phyloP scores from a whole-genome alignment of 169 alveolate genomes.

The Cryptosporidium ryanae region DNA sequence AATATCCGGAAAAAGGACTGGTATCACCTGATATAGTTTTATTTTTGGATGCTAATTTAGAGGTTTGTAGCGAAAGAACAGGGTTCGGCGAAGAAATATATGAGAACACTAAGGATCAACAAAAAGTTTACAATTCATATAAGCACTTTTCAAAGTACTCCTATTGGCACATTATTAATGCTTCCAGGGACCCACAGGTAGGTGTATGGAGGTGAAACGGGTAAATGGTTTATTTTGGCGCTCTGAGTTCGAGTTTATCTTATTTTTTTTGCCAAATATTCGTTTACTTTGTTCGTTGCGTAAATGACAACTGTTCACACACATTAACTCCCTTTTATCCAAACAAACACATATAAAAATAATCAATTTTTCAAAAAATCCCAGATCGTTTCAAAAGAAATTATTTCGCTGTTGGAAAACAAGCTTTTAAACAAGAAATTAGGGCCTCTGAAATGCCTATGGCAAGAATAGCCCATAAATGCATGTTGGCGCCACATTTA shows the following conservation, averaged over 20 bases:
- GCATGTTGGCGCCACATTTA: constrained; percentile 65
- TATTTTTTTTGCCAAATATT: too few species aligned
- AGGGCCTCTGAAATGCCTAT: constrained; percentile 2
- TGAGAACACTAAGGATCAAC: constrained; percentile 82
- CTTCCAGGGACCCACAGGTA: constrained; percentile 65
- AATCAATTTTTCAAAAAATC: too few species aligned
- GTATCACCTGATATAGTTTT: constrained; percentile 86
- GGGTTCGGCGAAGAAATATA: constrained; percentile 88
- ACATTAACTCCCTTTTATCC: too few species aligned
- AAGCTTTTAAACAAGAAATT: background rate
- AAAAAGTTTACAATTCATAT: constrained; percentile 79
- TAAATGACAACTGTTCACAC: too few species aligned
- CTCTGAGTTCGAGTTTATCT: too few species aligned
- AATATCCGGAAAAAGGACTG: constrained; percentile 83
- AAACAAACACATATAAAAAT: too few species aligned
- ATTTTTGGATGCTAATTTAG: constrained; percentile 79
- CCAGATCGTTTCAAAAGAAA: too few species aligned
- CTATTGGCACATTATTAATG: constrained; percentile 60
- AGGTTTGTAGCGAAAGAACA: constrained; percentile 75
- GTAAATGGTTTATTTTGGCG: too few species aligned
- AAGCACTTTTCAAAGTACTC: constrained; percentile 75
- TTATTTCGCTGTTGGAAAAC: too few species aligned
- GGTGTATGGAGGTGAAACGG: background rate
- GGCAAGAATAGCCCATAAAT: constrained; percentile 16
- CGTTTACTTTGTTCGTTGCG: too few species aligned